phyloP scores from a whole-genome alignment of 169 alveolate species.

The Plasmodium falciparum region DNA sequence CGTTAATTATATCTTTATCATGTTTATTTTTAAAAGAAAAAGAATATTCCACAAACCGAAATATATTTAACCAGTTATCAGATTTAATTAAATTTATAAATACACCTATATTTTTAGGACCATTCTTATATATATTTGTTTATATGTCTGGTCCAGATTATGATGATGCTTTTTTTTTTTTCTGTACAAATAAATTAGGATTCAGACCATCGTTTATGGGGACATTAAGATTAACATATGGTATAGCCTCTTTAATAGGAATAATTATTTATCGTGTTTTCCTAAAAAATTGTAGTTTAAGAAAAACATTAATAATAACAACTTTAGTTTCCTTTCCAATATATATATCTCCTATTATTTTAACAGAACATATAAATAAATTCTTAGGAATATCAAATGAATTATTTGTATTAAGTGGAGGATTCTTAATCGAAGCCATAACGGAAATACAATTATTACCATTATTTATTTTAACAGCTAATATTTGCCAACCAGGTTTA shows the following conservation, averaged over 20 bases:
- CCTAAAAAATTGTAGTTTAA: conserved; percentile 89
- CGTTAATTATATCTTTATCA: conserved; percentile 87
- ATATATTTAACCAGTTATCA: conserved; percentile 83
- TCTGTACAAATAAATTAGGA: conserved; percentile 92
- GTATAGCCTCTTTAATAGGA: conserved; percentile 94
- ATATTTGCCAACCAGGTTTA: conserved; percentile 95
- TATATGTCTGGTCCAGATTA: conserved; percentile 93
- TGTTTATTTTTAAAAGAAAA: conserved; percentile 90
- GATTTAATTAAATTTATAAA: conserved; percentile 87
- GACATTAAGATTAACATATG: conserved; percentile 92
- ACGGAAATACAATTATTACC: conserved; percentile 95
- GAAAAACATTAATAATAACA: conserved; percentile 91
- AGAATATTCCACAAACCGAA: conserved; percentile 78
- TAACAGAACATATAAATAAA: conserved; percentile 90
- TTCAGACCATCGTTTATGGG: conserved; percentile 96
- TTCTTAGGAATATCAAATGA: conserved; percentile 92
- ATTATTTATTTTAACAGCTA: conserved; percentile 93
- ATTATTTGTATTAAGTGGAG: conserved; percentile 92
- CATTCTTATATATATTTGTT: conserved; percentile 91
- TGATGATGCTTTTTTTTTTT: conserved; percentile 96
- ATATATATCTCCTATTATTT: conserved; percentile 86
- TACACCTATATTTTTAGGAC: conserved; percentile 91
- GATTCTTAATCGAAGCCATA: conserved; percentile 94
- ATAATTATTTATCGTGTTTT: conserved; percentile 90
- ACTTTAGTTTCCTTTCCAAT: conserved; percentile 90